Conservation (phyloP, 352 stramenopile species). For the Phytophthora quininea region DNA sequence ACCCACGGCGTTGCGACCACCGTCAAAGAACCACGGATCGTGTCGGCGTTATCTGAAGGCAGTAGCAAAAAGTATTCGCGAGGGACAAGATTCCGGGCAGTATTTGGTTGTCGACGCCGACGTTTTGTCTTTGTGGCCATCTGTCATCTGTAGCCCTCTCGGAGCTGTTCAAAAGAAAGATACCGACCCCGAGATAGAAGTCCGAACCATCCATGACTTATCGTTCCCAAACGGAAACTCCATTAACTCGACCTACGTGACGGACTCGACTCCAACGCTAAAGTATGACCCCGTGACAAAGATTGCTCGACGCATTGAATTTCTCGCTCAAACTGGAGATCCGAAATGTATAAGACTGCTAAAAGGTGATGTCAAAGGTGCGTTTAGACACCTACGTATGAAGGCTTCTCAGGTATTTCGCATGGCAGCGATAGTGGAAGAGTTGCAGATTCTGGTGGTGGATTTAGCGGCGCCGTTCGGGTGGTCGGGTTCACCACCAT, state of each 20-base stretch:
- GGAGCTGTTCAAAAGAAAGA: constrained; percentile 12
- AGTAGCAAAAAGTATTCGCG: background rate
- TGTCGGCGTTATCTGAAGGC: background rate
- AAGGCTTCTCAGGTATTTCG: background rate
- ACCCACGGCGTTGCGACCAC: background rate
- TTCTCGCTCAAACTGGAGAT: background rate
- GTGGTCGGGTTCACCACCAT: constrained; percentile 8
- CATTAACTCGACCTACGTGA: background rate
- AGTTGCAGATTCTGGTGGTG: background rate
- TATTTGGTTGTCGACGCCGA: constrained; percentile 4
- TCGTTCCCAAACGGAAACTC: constrained; percentile 3
- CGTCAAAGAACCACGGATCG: background rate
- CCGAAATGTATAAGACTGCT: background rate
- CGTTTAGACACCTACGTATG: constrained; percentile 2
- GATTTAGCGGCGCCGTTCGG: constrained; percentile 13
- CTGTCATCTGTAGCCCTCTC: background rate
- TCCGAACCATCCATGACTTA: constrained; percentile 7
- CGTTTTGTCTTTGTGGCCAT: background rate
- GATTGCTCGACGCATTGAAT: background rate
- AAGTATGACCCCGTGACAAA: background rate
- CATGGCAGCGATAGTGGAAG: background rate
- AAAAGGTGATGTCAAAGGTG: constrained; percentile 15
- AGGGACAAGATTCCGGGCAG: constrained; percentile 6
- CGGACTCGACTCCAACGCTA: background rate
- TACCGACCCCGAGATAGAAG: background rate